These are phyloP conservation scores for Strobilomyces confusus DNA, from an alignment of 768 basidiomycete species.

Conservation along the genomic window DNA sequence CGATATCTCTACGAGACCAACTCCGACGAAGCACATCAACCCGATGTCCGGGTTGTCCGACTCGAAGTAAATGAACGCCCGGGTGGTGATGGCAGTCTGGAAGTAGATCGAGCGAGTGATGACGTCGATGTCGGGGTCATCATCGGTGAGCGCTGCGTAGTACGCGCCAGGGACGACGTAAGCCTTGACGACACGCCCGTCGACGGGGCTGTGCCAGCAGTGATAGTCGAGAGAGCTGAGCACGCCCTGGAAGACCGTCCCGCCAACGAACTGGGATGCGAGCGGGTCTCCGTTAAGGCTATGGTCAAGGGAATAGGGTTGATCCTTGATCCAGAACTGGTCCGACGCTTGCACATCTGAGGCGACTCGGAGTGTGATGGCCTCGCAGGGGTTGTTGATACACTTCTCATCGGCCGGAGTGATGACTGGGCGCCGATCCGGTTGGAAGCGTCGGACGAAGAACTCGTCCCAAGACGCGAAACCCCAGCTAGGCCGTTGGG, in stretches of 20 bases:
- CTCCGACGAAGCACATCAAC: constrained; percentile 53
- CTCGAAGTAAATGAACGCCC: constrained; percentile 56
- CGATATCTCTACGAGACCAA: constrained; percentile 63
- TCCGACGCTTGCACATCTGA: constrained; percentile 38
- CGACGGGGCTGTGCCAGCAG: constrained; percentile 60
- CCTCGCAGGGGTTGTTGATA: constrained; percentile 53
- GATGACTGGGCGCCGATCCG: constrained; percentile 37
- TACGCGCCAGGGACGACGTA: constrained; percentile 50
- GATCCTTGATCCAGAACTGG: constrained; percentile 57
- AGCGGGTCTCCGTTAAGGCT: constrained; percentile 45
- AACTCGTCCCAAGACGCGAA: constrained; percentile 52
- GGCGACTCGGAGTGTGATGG: constrained; percentile 41
- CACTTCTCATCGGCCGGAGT: constrained; percentile 14
- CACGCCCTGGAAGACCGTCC: constrained; percentile 54
- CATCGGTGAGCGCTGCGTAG: constrained; percentile 37
- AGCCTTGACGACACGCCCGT: constrained; percentile 38
- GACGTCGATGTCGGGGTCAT: constrained; percentile 25
- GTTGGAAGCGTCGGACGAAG: constrained; percentile 37
- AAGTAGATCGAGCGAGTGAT: neutral
- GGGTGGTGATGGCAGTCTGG: constrained; percentile 25
- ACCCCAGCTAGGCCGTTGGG: constrained; percentile 40
- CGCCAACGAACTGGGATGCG: constrained; percentile 43
- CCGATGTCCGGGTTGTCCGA: constrained; percentile 52
- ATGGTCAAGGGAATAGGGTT: constrained; percentile 56
- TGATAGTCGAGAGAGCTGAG: constrained; percentile 54